Evolutionary conservation across 441 rosid species (phyloP).

Genomic region (Sinapis alba): DNA sequence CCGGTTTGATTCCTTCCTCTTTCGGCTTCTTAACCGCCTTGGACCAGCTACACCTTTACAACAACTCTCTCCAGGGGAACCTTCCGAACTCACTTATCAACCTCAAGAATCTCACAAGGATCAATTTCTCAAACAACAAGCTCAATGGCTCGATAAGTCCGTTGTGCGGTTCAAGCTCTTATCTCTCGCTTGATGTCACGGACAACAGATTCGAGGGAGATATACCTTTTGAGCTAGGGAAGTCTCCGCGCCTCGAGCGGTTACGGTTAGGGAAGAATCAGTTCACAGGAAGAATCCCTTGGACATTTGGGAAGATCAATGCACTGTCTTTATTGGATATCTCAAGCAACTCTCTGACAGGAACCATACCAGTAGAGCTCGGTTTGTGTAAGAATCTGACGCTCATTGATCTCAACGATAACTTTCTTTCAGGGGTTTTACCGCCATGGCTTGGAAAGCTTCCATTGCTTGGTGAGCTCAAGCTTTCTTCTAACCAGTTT

Average conservation of each 20-base stretch:
- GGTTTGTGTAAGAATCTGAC: neutral
- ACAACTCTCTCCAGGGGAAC: neutral
- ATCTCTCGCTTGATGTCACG: neutral
- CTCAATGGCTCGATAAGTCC: neutral
- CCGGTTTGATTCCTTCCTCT: neutral
- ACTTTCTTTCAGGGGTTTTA: neutral
- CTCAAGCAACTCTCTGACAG: neutral
- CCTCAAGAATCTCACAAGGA: neutral
- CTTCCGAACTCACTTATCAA: neutral
- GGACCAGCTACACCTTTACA: neutral
- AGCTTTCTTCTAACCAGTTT: neutral
- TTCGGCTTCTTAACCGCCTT: neutral
- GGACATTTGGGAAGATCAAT: neutral
- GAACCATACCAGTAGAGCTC: neutral
- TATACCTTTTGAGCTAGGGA: neutral
- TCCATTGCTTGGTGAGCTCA: neutral
- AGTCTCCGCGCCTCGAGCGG: neutral
- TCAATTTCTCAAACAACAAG: neutral
- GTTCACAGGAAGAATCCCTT: neutral
- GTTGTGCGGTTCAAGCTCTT: constrained; percentile 3
- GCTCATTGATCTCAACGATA: neutral
- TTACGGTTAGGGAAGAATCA: constrained; percentile 4
- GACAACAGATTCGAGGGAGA: neutral
- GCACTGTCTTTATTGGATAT: neutral
- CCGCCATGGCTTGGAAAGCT: neutral